Base-by-base conservation (phyloP, 306 rosid species). In the Cicer judaicum region DNA sequence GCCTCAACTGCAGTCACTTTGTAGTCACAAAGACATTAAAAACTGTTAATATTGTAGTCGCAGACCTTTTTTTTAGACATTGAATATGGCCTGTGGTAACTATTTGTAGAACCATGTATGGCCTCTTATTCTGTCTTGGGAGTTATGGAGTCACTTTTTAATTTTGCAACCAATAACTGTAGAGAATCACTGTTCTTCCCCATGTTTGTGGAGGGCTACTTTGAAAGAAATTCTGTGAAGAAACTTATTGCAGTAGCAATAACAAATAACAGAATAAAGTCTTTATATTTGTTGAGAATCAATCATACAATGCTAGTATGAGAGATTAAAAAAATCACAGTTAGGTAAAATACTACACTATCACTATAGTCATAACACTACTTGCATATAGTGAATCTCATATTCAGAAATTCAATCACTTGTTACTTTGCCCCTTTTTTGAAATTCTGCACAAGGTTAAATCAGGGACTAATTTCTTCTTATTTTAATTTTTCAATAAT, bases 401-500 rank as follows among this genome's bases (percentile, higher is more conserved):
- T 75, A 8, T 69, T 38, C 55, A 48, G 21, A 52, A 41, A 48
- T 40, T 34, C 38, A 54, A 55, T 52, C 19, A 41, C 9, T 49
- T 50, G 36, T 70, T 61, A 47, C 19, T n/a, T 53, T 16, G 2
- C 21, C 2, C 10, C 48, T n/a, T 7, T 50, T 41, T 44, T 15
- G 29, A 38, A 64, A 52, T 39, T 60, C 15, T 52, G 40, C 21
- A 36, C 44, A 10, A 40, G 65, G 59, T 42, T 70, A 3, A 10
- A 55, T 44, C 68, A 42, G 12, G 61, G 59, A 77, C 69, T 43
- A 3, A 11, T 46, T 77, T 18, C 61, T 43, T 6, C 76, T 49
- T 70, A 59, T 43, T 72, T n/a, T 14, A 66, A 14, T 13, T 62
- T 62, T 63, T 74, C 53, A 60, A 78, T 41, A 14, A 70, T 62